Base-by-base conservation (phyloP, 2,329 filamentous ascomycete genomes). In the Epichloe sibirici region DNA sequence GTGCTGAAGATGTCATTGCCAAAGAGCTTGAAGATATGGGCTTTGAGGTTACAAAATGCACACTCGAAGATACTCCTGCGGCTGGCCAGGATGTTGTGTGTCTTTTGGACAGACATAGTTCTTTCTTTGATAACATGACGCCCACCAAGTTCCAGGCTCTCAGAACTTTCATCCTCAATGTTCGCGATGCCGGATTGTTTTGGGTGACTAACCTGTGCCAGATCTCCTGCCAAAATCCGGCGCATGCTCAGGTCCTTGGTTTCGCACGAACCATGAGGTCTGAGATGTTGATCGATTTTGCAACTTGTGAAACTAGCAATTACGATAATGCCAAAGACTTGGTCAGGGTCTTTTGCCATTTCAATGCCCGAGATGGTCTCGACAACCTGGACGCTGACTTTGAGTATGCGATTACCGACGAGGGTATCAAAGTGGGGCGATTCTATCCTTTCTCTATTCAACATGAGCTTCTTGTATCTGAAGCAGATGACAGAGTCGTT, bases 161-260 rank as follows among this genome's bases (percentile, higher is more conserved):
- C 42, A 53, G 53, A 21, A 44, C 46, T 1, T 44, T 49, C 2
- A 46, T 62, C 6, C 21, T n/a, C 3, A n/a, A 37, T 4, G 8
- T 56, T 13, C 52, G 54, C 31, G 45, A 37, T 1, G 47, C 40
- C 3, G 45, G 47, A 3, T 25, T 65, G 12, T 53, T 68, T 2
- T 69, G 66, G 66, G 46, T 66, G 2, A 68, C 65, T 1, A 53
- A 56, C 0, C 51, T 58, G 3, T 55, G 53, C 9, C 64, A 67
- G 28, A 48, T 63, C 0, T 35, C 51, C 1, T 66, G 62, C 38
- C 13, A 17, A 2, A 60, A 67, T 23, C 66, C 66, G 0, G 49
- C 57, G 6, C 63, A 60, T 25, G 63, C 61, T 0, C 56, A 59
- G 6, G 48, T 56, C 0, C 48, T 66, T 12, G 67, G 66, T 0